Evolutionary conservation across 2,329 filamentous ascomycete genomes (phyloP).

Genomic region (Ceratocystis alfenasii): DNA sequence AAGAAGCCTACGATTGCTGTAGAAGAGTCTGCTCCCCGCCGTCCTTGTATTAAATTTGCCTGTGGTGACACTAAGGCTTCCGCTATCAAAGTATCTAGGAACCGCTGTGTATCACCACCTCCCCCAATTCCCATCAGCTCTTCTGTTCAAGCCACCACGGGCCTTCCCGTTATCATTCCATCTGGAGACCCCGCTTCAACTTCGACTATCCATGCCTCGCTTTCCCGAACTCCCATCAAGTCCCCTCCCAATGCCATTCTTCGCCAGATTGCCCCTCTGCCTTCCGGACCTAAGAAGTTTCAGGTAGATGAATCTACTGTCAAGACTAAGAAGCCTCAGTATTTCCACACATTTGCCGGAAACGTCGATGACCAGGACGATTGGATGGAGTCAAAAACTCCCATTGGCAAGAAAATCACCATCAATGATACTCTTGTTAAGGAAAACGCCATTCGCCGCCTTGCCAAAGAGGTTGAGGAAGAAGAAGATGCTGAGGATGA

Average conservation of each 20-base stretch:
- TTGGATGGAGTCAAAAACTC: conserved; percentile 66
- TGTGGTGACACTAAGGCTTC: conserved; percentile 33
- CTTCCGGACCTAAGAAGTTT: conserved; percentile 20
- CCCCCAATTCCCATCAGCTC: conserved; percentile 11
- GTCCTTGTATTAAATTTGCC: conserved; percentile 62
- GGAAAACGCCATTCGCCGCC: conserved; percentile 73
- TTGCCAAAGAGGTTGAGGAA: conserved; percentile 83
- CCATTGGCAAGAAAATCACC: conserved; percentile 60
- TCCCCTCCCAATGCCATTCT: conserved; percentile 17
- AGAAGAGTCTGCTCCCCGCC: conserved; percentile 31
- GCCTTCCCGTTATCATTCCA: conserved; percentile 10
- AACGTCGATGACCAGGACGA: conserved; percentile 73
- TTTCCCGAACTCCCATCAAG: conserved; percentile 11
- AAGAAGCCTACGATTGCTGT: conserved; percentile 13
- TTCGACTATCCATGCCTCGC: conserved; percentile 17
- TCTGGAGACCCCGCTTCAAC: conserved; percentile 16
- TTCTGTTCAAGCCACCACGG: conserved; percentile 7
- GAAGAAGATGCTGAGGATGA: conserved; percentile 67
- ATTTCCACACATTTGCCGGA: conserved; percentile 86
- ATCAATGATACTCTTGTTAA: conserved; percentile 82
- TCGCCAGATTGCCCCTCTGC: conserved; percentile 12
- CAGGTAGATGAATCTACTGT: conserved; percentile 19
- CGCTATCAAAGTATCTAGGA: conserved; percentile 8
- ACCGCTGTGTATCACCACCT: conserved; percentile 18
- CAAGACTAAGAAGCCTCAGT: conserved; percentile 40